Evolutionary conservation across 225 moss, liverwort and hornwort genomes (phyloP).

Genomic region (Polytrichum commune): DNA sequence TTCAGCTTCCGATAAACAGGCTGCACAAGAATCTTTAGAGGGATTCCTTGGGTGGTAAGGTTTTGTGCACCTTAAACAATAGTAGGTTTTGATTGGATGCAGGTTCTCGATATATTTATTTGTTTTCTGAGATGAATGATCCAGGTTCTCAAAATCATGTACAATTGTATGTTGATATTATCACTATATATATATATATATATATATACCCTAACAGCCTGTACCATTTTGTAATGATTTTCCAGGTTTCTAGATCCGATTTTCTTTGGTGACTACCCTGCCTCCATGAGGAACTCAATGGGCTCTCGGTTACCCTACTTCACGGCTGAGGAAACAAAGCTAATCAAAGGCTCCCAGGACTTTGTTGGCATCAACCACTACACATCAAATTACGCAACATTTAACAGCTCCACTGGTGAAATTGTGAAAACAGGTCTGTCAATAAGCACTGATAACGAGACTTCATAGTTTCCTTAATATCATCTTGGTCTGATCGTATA

Average conservation of each 20-base stretch:
- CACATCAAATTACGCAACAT: constrained; percentile 41
- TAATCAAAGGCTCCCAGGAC: constrained; percentile 58
- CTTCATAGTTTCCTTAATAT: too few species aligned
- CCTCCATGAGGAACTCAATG: constrained; percentile 30
- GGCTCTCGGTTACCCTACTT: constrained; percentile 57
- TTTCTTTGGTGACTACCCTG: constrained; percentile 71
- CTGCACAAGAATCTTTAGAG: constrained; percentile 34
- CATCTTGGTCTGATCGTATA: too few species aligned
- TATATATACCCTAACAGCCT: background rate
- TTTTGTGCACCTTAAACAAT: background rate
- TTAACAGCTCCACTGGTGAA: constrained; percentile 9
- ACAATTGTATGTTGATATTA: too few species aligned
- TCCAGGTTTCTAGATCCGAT: constrained; percentile 57
- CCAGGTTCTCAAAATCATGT: too few species aligned
- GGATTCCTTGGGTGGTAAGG: constrained; percentile 56
- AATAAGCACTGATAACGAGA: too few species aligned
- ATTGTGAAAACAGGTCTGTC: constrained; percentile 24
- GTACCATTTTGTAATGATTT: background rate
- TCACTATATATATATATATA: background rate
- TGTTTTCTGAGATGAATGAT: too few species aligned
- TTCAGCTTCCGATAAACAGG: constrained; percentile 32
- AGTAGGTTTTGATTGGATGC: background rate
- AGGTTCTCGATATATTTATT: background rate
- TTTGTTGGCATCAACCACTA: constrained; percentile 74
- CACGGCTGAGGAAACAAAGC: constrained; percentile 18